Evolutionary conservation across 169 alveolate species (phyloP).

Genomic region (Theileria annulata): DNA sequence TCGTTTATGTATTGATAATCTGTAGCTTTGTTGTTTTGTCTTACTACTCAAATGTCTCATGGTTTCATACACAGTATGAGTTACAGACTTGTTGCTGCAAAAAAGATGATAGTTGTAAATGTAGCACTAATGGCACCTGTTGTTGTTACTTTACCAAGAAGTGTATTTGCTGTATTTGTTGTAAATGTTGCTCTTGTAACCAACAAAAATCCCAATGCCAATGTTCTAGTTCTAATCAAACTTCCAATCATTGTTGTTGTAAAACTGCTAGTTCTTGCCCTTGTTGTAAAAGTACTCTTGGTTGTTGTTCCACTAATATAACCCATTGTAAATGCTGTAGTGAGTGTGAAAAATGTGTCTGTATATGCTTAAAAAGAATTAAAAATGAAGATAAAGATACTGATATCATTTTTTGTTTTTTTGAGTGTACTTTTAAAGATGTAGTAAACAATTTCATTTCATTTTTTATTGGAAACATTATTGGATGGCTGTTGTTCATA

Average conservation of each 20-base stretch:
- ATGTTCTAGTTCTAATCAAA: neutral
- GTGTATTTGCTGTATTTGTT: neutral
- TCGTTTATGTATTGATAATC: neutral
- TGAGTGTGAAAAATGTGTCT: neutral
- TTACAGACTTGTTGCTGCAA: neutral
- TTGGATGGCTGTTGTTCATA: conserved; percentile 7
- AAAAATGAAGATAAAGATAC: neutral
- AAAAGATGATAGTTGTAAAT: neutral
- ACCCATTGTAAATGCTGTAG: neutral
- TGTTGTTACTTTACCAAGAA: neutral
- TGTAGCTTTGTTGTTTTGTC: neutral
- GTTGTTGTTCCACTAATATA: neutral
- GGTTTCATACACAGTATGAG: neutral
- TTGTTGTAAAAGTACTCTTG: neutral
- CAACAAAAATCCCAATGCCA: neutral
- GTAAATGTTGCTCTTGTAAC: neutral
- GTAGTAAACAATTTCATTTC: neutral
- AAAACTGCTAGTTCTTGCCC: neutral
- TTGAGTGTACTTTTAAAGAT: neutral
- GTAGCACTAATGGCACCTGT: neutral
- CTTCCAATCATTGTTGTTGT: neutral
- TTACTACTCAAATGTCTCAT: neutral
- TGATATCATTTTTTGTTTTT: neutral
- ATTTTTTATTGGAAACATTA: neutral
- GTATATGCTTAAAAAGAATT: neutral